Evolutionary conservation across 306 rosid species (phyloP).

Genomic region (Acacia acuminata): DNA sequence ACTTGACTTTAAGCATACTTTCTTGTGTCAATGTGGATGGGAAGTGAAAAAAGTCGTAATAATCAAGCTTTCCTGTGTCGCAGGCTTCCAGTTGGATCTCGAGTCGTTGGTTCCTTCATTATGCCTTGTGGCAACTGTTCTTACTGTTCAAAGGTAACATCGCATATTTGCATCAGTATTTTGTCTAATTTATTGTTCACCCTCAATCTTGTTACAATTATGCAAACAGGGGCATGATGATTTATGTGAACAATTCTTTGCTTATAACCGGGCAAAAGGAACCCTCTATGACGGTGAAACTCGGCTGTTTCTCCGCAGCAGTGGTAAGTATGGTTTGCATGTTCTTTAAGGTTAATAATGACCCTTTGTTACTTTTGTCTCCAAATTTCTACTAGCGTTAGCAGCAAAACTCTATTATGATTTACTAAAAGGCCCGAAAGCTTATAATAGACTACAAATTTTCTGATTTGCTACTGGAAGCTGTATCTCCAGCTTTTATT

Average conservation of each 20-base stretch:
- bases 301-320: slow-evolving; percentile 71
- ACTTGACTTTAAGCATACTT: background rate
- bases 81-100: slow-evolving; percentile 88
- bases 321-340: slow-evolving; percentile 50
- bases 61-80: slow-evolving; percentile 17
- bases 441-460: background rate
- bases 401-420: slow-evolving; percentile 6
- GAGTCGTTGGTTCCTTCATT: slow-evolving; percentile 85
- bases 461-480: background rate
- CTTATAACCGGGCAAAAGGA: slow-evolving; percentile 90
- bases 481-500: background rate
- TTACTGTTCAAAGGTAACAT: slow-evolving; percentile 78
- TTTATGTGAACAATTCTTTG: slow-evolving; percentile 89
- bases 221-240: slow-evolving; percentile 86
- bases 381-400: background rate
- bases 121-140: slow-evolving; percentile 97
- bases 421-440: background rate
- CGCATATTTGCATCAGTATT: background rate
- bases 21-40: background rate
- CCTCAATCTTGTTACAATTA: slow-evolving; percentile 20
- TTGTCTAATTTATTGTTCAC: slow-evolving; percentile 27
- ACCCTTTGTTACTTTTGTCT: background rate
- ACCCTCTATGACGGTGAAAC: slow-evolving; percentile 98
- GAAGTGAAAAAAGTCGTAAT: background rate
- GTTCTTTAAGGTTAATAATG: slow-evolving; percentile 9